phyloP scores from a whole-genome alignment of 495 filamentous ascomycete species.

The Xylaria bambusicola region DNA sequence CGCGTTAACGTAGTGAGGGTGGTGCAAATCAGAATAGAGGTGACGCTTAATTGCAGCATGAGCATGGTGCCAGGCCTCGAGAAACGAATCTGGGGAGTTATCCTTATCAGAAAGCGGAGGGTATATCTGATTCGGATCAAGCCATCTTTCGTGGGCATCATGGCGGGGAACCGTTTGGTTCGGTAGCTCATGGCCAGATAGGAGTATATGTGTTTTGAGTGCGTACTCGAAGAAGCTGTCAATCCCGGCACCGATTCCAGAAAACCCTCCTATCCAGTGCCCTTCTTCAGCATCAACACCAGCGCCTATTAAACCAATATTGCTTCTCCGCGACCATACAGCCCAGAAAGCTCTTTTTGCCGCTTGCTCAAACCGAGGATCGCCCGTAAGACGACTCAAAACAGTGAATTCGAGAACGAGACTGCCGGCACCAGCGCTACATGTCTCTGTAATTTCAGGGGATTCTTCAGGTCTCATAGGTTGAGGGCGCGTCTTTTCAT shows the following conservation, averaged over 20 bases:
- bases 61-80: slow-evolving; percentile 81
- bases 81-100: slow-evolving; percentile 74
- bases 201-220: slow-evolving; percentile 85
- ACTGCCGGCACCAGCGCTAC: slow-evolving; percentile 93
- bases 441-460: slow-evolving; percentile 88
- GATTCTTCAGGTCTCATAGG: slow-evolving; percentile 39
- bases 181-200: slow-evolving; percentile 68
- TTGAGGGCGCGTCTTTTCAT: slow-evolving; percentile 36
- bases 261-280: slow-evolving; percentile 81
- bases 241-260: slow-evolving; percentile 92
- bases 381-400: slow-evolving; percentile 83
- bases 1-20: slow-evolving; percentile 89
- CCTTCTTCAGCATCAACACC: slow-evolving; percentile 92
- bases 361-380: slow-evolving; percentile 80
- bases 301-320: slow-evolving; percentile 84
- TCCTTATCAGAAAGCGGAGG: slow-evolving; percentile 61
- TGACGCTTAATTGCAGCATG: slow-evolving; percentile 86
- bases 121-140: slow-evolving; percentile 60
- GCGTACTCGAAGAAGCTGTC: slow-evolving; percentile 99
- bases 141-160: slow-evolving; percentile 35
- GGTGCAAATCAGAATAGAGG: slow-evolving; percentile 68
- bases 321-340: slow-evolving; percentile 84
- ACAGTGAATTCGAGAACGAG: slow-evolving; percentile 91
- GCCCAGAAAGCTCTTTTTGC: slow-evolving; percentile 95
- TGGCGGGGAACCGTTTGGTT: slow-evolving; percentile 44